Evolutionary conservation across 805 yeast species (phyloP).

Genomic region (Ogataea nonfermentans): DNA sequence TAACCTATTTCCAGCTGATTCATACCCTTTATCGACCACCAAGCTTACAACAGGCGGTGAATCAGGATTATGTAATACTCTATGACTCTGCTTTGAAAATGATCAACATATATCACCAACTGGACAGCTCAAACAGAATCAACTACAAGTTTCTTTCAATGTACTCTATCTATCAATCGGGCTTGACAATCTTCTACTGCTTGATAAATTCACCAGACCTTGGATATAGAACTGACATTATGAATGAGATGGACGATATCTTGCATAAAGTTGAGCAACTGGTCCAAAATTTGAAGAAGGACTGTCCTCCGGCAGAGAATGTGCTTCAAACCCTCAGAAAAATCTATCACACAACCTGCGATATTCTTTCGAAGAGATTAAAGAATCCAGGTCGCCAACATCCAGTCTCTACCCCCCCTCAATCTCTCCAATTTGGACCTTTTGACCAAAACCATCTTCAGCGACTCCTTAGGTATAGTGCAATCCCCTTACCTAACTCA

Average conservation of each 20-base stretch:
- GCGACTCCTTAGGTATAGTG: conserved; percentile 1
- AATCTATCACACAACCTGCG: conserved; percentile 7
- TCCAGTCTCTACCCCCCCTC: background rate
- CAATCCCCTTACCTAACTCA: conserved; percentile 3
- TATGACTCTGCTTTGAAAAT: conserved; percentile 15
- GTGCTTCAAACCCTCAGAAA: conserved; percentile 9
- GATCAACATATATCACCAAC: conserved; percentile 15
- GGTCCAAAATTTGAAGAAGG: conserved; percentile 10
- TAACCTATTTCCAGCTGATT: conserved; percentile 23
- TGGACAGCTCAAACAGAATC: conserved; percentile 10
- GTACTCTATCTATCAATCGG: conserved; percentile 23
- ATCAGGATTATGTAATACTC: conserved; percentile 13
- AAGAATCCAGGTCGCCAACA: background rate
- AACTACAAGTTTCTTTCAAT: conserved; percentile 26
- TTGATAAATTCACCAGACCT: conserved; percentile 20
- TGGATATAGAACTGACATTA: conserved; percentile 6
- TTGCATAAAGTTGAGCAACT: conserved; percentile 8
- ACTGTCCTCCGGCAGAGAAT: conserved; percentile 24
- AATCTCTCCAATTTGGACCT: conserved; percentile 1
- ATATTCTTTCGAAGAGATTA: conserved; percentile 7
- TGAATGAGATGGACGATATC: conserved; percentile 6
- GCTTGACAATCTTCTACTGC: conserved; percentile 19
- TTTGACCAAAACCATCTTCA: background rate
- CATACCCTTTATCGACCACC: conserved; percentile 20
- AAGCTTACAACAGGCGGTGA: conserved; percentile 3